Evolutionary conservation across 768 basidiomycete species (phyloP), one percentile per base, ranked within the genome.

Genomic region (Wakefieldia striispora): DNA sequence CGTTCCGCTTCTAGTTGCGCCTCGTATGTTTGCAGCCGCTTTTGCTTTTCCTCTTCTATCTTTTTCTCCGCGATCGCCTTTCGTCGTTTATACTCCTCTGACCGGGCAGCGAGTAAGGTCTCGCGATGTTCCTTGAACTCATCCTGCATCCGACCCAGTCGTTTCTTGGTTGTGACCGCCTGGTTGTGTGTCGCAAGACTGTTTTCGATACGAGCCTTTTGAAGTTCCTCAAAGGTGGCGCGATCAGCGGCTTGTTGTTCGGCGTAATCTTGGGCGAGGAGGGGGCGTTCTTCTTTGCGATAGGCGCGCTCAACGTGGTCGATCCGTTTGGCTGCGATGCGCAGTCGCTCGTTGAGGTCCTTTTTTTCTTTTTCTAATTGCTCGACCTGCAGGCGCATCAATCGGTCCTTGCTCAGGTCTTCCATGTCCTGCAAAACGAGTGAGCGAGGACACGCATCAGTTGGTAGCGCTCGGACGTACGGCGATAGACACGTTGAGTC

Each of bases 351-450:
- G 49, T 77, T 79, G 55, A 91, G 75, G 64, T 93, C 89, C 60
- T 83, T 86, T 78, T 94, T 95, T 73, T 98, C 95, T 73, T 95
- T 97, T 73, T 97, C 97, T 39, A 97, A 78, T 64, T 97, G 93
- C 57, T 92, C 86, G 33, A 97, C 93, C 67, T 97, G 94, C 57
- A 97, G 81, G 26, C 79, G 81, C 68, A 97, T 86, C 54, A 98
- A 80, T 40, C 83, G 82, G 60, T 90, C 86, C 9, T 92, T 93
- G 67, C 91, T 91, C 53, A 89, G 75, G 43, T 82, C 83, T 59
- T 91, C 88, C 68, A 94, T 77, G 63, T 88, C 85, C 88, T 92
- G 54, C 3, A 17, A 40, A 27, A 14, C 6, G 6, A 2, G 13
- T 20, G 12, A 37, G 17, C 46, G 40, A 48, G 45, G n/a, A 9